Conservation (phyloP, 169 alveolate species). For the Besnoitia besnoiti region DNA sequence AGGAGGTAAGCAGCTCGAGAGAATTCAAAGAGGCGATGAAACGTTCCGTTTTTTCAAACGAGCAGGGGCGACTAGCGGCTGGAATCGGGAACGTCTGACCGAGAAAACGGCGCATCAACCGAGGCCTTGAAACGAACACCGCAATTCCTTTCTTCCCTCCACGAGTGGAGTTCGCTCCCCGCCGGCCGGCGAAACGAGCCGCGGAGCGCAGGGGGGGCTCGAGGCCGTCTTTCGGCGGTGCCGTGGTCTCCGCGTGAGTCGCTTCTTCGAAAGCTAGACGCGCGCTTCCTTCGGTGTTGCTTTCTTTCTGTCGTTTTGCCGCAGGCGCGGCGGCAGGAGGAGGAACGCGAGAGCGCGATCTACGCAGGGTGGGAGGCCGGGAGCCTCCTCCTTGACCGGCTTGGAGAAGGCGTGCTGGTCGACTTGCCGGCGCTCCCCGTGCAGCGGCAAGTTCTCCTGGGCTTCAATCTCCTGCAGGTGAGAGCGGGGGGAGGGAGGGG, state of each 20-base stretch:
- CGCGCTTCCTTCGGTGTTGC: neutral
- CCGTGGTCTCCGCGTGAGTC: neutral
- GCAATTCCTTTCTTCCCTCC: no score
- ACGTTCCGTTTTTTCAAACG: no score
- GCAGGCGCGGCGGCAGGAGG: neutral
- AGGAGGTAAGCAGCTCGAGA: neutral
- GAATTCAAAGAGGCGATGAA: no score
- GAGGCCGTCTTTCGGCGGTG: no score
- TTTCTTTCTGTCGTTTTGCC: neutral
- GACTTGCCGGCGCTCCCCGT: constrained; percentile 16
- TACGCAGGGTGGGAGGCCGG: constrained; percentile 55
- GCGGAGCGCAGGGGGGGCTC: no score
- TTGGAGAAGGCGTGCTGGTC: constrained; percentile 53
- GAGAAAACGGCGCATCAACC: no score
- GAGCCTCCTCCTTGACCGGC: constrained; percentile 41
- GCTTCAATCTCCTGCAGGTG: constrained; percentile 58
- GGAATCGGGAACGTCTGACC: no score
- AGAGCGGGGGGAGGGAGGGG: no score
- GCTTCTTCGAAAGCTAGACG: neutral
- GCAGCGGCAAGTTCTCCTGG: neutral
- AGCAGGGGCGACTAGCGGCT: no score
- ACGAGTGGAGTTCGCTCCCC: no score
- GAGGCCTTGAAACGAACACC: no score
- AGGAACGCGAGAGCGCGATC: neutral
- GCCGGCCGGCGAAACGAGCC: no score